Percentiles rank a stretch among this genome's conserved stretches.
These are phyloP conservation scores for Ogataea trehaloabstinens DNA, from an alignment of 805 yeast species.

Conservation along the genomic window DNA sequence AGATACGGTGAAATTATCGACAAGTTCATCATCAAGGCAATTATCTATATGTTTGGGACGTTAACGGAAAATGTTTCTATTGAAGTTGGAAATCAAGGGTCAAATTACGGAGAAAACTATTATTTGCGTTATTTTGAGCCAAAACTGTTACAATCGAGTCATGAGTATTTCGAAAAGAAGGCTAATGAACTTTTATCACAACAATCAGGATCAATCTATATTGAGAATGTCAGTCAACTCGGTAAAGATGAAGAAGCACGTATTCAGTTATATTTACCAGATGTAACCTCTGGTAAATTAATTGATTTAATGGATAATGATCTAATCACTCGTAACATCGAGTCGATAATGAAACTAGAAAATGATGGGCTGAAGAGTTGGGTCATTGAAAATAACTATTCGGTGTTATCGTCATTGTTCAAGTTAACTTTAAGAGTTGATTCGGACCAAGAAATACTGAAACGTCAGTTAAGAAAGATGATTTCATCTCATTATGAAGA, in stretches of 20 bases:
- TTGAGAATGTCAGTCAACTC: constrained; percentile 50
- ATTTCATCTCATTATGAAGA: constrained; percentile 48
- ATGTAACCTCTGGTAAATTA: constrained; percentile 51
- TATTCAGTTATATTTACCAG: constrained; percentile 52
- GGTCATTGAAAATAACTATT: constrained; percentile 46
- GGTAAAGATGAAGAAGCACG: constrained; percentile 63
- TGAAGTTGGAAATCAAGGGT: constrained; percentile 8
- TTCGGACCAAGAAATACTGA: constrained; percentile 47
- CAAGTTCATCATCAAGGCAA: constrained; percentile 55
- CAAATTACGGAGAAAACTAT: constrained; percentile 53
- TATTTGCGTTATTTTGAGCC: constrained; percentile 70
- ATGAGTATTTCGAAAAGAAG: constrained; percentile 49
- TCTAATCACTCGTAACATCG: constrained; percentile 56
- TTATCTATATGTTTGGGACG: constrained; percentile 70
- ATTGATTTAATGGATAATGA: constrained; percentile 56
- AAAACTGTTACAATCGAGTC: constrained; percentile 51
- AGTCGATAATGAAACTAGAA: constrained; percentile 48
- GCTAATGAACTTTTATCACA: constrained; percentile 43
- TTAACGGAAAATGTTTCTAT: constrained; percentile 39
- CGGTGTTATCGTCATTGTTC: constrained; percentile 47
- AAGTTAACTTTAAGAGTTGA: constrained; percentile 54
- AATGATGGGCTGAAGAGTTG: constrained; percentile 58
- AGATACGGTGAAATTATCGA: constrained; percentile 56
- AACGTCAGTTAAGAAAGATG: constrained; percentile 43
- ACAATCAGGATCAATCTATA: constrained; percentile 52